Conservation (phyloP, 1,284 basidiomycete species). For the Tilletia caries region DNA sequence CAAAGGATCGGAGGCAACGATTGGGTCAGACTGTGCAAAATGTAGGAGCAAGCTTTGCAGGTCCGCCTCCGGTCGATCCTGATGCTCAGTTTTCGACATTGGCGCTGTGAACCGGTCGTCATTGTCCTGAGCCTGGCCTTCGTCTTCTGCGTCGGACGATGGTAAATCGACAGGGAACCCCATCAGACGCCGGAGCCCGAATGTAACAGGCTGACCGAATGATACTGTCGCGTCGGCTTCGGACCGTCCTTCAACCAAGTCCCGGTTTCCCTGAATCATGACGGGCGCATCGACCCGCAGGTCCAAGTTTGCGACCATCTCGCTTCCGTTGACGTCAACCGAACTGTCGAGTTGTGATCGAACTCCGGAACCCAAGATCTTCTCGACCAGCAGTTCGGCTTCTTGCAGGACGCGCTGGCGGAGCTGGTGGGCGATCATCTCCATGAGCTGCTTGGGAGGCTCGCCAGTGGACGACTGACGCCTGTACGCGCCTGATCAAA, state of each 20-base stretch:
- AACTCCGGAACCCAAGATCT: no score
- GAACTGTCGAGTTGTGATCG: no score
- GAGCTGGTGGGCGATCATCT: constrained; percentile 21
- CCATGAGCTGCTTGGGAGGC: constrained; percentile 7
- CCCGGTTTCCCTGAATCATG: not conserved
- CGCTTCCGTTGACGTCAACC: no score
- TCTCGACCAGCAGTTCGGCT: constrained; percentile 18
- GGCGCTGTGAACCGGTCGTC: no score
- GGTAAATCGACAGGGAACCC: not conserved
- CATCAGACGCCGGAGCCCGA: not conserved
- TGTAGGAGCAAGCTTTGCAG: no score
- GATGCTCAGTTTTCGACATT: no score
- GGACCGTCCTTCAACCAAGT: no score
- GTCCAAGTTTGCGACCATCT: not conserved
- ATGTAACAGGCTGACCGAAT: not conserved
- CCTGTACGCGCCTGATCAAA: not conserved
- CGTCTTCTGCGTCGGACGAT: not conserved
- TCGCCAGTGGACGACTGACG: not conserved
- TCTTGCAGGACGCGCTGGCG: constrained; percentile 24
- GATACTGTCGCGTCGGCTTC: no score
- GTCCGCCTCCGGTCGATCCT: no score
- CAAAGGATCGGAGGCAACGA: no score
- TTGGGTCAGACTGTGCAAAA: no score
- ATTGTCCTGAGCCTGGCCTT: no score
- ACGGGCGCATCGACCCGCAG: not conserved